Evolutionary conservation across 2,329 filamentous ascomycete genomes (phyloP), one percentile per base, ranked within the genome.

Genomic region (Apiospora kogelbergensis): DNA sequence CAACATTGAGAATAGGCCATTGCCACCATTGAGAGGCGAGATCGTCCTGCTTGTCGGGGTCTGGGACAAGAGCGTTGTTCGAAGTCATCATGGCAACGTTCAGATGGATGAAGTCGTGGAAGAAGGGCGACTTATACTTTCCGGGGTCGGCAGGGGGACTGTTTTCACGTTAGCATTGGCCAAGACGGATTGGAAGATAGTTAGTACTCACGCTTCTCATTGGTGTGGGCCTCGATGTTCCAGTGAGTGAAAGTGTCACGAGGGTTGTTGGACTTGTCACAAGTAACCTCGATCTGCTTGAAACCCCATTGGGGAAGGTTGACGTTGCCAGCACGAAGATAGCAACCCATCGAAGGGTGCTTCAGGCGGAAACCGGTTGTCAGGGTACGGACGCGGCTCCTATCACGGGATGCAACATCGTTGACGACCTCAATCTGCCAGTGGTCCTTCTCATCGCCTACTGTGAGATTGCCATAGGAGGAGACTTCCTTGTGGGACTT

Each of bases 21-120:
- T 99, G 95, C 96, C 96, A 99, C 86, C 95, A 98, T 73, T 94
- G 87, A 17, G 96, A 99, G 41, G 96, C 96, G 64, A 99, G 89
- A 77, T 99, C 96, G 77, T 99, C 96, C 81, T 99, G 96, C 88
- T 99, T 99, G 81, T 99, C 96, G 5, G 96, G 95, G 77, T 99
- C 96, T 4, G 96, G 96, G 24, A 99, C 94, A 63, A 99, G 89
- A 30, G 96, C 96, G 78, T 99, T 99, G 87, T 99, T 99, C 46
- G 96, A 98, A 3, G 96, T 99, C 95, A 98, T 98, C 96, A 99
- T 99, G 72, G 96, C 96, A 71, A 99, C 96, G 79, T 99, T 99
- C 71, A 98, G 85, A 80, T 99, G 96, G 72, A 99, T 91, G 77
- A 99, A 99, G 81, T 99, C 96, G 79, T 97, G 95, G 78, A 97